Evolutionary conservation across 139 green algal species (phyloP).

Genomic region (Ettlia oleoabundans): DNA sequence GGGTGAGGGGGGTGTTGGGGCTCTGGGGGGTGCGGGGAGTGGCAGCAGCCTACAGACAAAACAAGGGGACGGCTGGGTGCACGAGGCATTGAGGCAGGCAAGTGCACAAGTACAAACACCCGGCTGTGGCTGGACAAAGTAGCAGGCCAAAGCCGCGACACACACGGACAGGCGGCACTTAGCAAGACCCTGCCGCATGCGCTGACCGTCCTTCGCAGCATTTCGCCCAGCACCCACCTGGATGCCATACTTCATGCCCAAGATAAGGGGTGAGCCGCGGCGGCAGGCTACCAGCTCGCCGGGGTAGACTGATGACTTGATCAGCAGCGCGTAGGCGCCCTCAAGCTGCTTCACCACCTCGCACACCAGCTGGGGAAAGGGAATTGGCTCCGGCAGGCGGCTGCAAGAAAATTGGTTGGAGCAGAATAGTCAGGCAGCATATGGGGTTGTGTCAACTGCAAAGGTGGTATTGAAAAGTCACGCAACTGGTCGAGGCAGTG

Average conservation of each 20-base stretch:
- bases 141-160: too few species aligned
- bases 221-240: constrained; percentile 44
- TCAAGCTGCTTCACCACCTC: constrained; percentile 97
- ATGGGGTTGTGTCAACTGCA: too few species aligned
- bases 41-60: constrained; percentile 18
- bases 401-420: too few species aligned
- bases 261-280: constrained; percentile 91
- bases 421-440: too few species aligned
- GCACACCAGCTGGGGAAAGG: constrained; percentile 89
- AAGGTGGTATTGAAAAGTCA: too few species aligned
- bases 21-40: constrained; percentile 29
- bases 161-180: too few species aligned
- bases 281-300: constrained; percentile 97
- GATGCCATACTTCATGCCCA: constrained; percentile 84
- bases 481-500: too few species aligned
- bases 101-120: too few species aligned
- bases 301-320: constrained; percentile 95
- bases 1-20: constrained; percentile 50
- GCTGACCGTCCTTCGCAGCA: too few species aligned
- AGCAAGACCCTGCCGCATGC: too few species aligned
- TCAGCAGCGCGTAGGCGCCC: constrained; percentile 95
- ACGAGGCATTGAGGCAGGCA: too few species aligned
- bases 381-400: constrained; percentile 63
- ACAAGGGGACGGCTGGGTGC: neutral
- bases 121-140: too few species aligned